A percentile compares a stretch with the other conserved stretches of the same genome.
phyloP scores from a whole-genome alignment of 1,139 yeast species.

The Geotrichum candidum region DNA sequence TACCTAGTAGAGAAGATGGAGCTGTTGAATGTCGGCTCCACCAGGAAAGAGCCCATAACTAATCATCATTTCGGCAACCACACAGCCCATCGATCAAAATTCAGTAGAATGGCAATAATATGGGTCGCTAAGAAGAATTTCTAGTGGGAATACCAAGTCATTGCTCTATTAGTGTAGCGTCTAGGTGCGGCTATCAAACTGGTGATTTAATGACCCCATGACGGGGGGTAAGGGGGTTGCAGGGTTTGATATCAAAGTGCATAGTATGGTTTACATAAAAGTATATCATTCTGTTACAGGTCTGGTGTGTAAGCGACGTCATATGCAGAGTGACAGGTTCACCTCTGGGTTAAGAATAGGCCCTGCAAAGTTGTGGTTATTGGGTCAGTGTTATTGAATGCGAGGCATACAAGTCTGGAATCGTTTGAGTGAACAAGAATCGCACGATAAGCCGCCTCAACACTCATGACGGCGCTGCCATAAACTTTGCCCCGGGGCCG shows the following conservation, averaged over 20 bases:
- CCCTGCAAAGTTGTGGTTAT: too few species aligned
- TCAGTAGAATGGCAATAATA: constrained; percentile 59
- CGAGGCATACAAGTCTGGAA: too few species aligned
- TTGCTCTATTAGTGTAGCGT: constrained; percentile 19
- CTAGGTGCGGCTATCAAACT: constrained; percentile 37
- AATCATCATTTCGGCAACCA: constrained; percentile 42
- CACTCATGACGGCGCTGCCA: too few species aligned
- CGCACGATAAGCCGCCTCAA: too few species aligned
- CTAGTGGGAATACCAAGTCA: constrained; percentile 62
- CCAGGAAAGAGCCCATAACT: too few species aligned
- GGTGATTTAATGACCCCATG: constrained; percentile 50
- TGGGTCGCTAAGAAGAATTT: constrained; percentile 55
- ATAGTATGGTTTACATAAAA: constrained; percentile 54
- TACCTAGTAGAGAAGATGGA: too few species aligned
- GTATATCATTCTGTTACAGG: constrained; percentile 26
- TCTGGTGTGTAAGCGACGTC: constrained; percentile 31
- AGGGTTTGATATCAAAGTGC: constrained; percentile 64
- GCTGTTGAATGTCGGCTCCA: too few species aligned
- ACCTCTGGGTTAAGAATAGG: too few species aligned
- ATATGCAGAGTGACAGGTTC: constrained; percentile 6
- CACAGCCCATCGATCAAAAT: constrained; percentile 73
- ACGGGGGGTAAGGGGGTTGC: constrained; percentile 50
- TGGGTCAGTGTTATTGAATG: too few species aligned
- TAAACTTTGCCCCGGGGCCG: too few species aligned
- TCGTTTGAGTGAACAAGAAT: too few species aligned